Evolutionary conservation across 2,329 filamentous ascomycete genomes (phyloP).

Genomic region (Ceratocystis colombiana): DNA sequence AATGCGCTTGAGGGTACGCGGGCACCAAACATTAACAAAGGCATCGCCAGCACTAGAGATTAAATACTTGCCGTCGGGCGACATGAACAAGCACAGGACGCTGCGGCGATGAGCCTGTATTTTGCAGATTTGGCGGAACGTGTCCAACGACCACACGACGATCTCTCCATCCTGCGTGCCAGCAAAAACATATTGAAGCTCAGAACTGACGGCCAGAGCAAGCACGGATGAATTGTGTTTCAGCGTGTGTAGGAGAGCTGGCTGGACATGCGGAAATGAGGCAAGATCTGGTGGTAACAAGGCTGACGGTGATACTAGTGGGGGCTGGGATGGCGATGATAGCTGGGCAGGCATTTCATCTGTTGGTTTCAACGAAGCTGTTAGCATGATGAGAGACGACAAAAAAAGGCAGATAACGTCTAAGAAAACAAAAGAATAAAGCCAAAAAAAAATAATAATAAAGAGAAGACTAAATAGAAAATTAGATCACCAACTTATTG

Average conservation of each 20-base stretch:
- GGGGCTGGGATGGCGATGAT: slow-evolving; percentile 3
- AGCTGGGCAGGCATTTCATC: slow-evolving; percentile 7
- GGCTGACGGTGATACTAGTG: slow-evolving; percentile 1
- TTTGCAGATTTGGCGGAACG: slow-evolving; percentile 67
- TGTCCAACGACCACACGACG: slow-evolving; percentile 78
- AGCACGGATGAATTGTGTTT: slow-evolving; percentile 71
- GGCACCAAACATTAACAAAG: slow-evolving; percentile 88
- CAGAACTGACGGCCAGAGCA: slow-evolving; percentile 67
- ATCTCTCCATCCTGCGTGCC: slow-evolving; percentile 93
- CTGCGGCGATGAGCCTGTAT: slow-evolving; percentile 87
- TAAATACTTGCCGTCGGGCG: slow-evolving; percentile 61
- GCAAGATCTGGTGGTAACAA: slow-evolving; percentile 10
- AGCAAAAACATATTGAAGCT: slow-evolving; percentile 73
- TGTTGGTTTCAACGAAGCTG: slow-evolving; percentile 8
- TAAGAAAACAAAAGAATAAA: background rate
- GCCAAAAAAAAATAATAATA: background rate
- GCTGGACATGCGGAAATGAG: slow-evolving; percentile 14
- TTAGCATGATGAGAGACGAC: background rate
- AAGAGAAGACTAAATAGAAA: background rate
- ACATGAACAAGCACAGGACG: slow-evolving; percentile 75
- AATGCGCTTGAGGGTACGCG: slow-evolving; percentile 60
- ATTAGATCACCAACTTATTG: background rate
- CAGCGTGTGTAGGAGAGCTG: slow-evolving; percentile 58
- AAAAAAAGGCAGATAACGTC: background rate
- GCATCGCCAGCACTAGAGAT: slow-evolving; percentile 92